These are phyloP conservation scores for Neurospora africana DNA, from an alignment of 495 filamentous ascomycete species.

Conservation along the genomic window DNA sequence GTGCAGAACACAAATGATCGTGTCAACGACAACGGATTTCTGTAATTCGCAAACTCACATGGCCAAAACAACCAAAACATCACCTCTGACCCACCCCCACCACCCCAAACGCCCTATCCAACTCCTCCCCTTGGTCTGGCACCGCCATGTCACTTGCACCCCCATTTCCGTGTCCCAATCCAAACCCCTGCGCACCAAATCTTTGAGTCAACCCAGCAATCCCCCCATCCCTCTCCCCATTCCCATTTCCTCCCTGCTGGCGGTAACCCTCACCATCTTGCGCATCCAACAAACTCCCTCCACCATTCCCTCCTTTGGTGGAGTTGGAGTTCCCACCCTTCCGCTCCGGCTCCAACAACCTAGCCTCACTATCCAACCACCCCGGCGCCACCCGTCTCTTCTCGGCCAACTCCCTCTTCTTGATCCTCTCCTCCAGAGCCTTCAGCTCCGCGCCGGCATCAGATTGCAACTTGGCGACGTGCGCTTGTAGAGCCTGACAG, in stretches of 20 bases:
- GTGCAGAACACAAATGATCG: too few relatives aligned
- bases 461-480: conserved; percentile 52
- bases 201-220: neutral
- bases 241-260: conserved; percentile 12
- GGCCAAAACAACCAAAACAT: neutral
- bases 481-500: conserved; percentile 64
- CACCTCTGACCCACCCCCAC: conserved; percentile 29
- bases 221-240: conserved; percentile 4
- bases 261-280: neutral
- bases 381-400: conserved; percentile 85
- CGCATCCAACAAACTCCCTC: neutral
- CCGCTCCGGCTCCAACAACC: conserved; percentile 66
- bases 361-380: conserved; percentile 84
- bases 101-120: conserved; percentile 83
- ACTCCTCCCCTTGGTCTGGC: conserved; percentile 57
- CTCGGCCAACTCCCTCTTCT: conserved; percentile 75
- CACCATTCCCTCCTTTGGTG: neutral
- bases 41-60: neutral
- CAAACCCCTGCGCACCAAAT: neutral
- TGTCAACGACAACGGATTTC: neutral
- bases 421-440: conserved; percentile 60
- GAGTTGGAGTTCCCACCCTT: conserved; percentile 9
- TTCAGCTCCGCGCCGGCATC: conserved; percentile 55
- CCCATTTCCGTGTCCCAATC: conserved; percentile 16
- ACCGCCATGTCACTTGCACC: conserved; percentile 38